Conservation (phyloP, 108 stramenopile species). For the Skeletonema costatum region DNA sequence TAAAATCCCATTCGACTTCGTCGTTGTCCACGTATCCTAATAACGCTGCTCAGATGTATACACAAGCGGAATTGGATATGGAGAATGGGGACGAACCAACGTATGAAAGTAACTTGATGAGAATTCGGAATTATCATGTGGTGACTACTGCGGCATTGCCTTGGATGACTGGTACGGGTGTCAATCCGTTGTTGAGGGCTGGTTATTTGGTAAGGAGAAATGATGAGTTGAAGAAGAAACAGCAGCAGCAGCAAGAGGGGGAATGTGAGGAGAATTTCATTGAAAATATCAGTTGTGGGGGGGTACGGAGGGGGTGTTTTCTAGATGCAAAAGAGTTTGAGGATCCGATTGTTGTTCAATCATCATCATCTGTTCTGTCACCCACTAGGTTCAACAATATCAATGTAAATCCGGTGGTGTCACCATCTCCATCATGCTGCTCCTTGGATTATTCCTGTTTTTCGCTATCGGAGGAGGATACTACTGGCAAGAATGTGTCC, state of each 20-base stretch:
- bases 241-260: not conserved
- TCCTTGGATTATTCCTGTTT: slow-evolving; percentile 44
- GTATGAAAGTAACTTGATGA: slow-evolving; percentile 37
- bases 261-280: not conserved
- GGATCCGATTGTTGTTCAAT: not conserved
- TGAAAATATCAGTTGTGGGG: not conserved
- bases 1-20: not conserved
- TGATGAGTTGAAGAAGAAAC: slow-evolving; percentile 3
- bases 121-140: slow-evolving; percentile 36
- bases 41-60: not conserved
- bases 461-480: slow-evolving; percentile 5
- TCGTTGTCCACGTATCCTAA: not conserved
- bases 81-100: slow-evolving; percentile 40
- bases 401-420: not conserved
- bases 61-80: slow-evolving; percentile 39
- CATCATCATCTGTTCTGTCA: not conserved
- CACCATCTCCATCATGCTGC: slow-evolving; percentile 13
- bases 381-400: not conserved
- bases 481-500: not conserved
- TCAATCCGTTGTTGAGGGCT: slow-evolving; percentile 76
- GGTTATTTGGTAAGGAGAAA: slow-evolving; percentile 47
- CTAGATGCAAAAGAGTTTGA: not conserved
- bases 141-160: slow-evolving; percentile 73
- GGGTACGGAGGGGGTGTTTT: not conserved
- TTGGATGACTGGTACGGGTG: slow-evolving; percentile 82